phyloP scores from a whole-genome alignment of 306 rosid species.

The Vigna hirtella region DNA sequence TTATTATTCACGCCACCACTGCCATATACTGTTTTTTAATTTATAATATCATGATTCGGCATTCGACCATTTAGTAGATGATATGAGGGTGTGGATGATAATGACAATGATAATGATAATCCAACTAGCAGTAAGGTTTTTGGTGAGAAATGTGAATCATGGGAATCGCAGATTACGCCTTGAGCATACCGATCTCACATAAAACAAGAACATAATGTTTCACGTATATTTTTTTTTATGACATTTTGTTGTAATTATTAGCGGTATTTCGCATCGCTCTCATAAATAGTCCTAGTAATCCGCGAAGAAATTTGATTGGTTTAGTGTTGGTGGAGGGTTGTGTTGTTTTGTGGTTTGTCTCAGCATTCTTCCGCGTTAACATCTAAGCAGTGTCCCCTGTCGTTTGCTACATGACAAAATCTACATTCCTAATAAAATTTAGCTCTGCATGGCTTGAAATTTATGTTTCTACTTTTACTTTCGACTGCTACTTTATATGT shows the following conservation, averaged over 20 bases:
- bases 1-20: neutral
- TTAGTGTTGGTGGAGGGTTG: constrained; percentile 40
- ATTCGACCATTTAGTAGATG: neutral
- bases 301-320: constrained; percentile 38
- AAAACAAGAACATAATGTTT: constrained; percentile 55
- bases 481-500: neutral
- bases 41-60: constrained; percentile 34
- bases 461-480: constrained; percentile 35
- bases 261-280: neutral
- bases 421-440: constrained; percentile 51
- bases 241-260: neutral
- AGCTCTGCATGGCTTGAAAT: constrained; percentile 38
- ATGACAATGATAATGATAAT: neutral
- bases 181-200: constrained; percentile 63
- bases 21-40: constrained; percentile 1
- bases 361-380: constrained; percentile 57
- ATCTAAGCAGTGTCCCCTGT: constrained; percentile 52
- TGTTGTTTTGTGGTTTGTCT: constrained; percentile 52
- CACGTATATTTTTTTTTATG: constrained; percentile 39
- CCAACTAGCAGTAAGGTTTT: constrained; percentile 25
- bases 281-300: constrained; percentile 48
- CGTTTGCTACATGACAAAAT: constrained; percentile 54
- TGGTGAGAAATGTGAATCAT: constrained; percentile 27
- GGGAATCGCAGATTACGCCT: constrained; percentile 53
- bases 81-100: constrained; percentile 28